phyloP scores from a whole-genome alignment of 2,329 filamentous ascomycete species.

The Catunica adiposa region DNA sequence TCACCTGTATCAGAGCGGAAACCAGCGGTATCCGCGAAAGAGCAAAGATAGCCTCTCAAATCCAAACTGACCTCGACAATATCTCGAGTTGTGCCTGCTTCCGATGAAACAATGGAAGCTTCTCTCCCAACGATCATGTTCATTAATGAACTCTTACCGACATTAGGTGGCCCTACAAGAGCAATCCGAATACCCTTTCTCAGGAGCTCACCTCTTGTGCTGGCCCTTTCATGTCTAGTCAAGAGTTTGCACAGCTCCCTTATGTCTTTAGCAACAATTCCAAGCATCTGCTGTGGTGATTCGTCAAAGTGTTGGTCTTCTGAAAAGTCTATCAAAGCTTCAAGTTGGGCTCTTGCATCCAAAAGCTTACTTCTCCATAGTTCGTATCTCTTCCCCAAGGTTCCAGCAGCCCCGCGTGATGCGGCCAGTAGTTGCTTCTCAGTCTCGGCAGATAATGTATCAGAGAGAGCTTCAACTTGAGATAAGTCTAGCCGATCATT shows the following conservation, averaged over 20 bases:
- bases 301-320: conserved; percentile 97
- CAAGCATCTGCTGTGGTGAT: conserved; percentile 54
- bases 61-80: conserved; percentile 86
- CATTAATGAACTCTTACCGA: conserved; percentile 84
- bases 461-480: conserved; percentile 55
- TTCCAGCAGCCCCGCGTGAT: conserved; percentile 57
- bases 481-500: conserved; percentile 74
- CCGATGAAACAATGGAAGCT: conserved; percentile 83
- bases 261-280: conserved; percentile 52
- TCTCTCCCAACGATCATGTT: conserved; percentile 82
- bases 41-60: conserved; percentile 75
- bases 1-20: conserved; percentile 38
- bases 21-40: conserved; percentile 90
- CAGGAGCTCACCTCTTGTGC: conserved; percentile 67
- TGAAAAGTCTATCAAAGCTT: conserved; percentile 91
- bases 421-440: conserved; percentile 85
- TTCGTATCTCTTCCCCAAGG: conserved; percentile 62
- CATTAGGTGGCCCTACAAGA: conserved; percentile 80
- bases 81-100: conserved; percentile 87
- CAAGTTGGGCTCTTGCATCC: conserved; percentile 72
- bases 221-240: conserved; percentile 54
- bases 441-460: conserved; percentile 53
- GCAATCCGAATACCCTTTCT: conserved; percentile 74
- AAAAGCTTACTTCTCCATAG: conserved; percentile 62
- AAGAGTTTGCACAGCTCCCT: conserved; percentile 44